These are phyloP conservation scores for Corylus avellana DNA, from an alignment of 306 rosid genomes.

Conservation along the genomic window DNA sequence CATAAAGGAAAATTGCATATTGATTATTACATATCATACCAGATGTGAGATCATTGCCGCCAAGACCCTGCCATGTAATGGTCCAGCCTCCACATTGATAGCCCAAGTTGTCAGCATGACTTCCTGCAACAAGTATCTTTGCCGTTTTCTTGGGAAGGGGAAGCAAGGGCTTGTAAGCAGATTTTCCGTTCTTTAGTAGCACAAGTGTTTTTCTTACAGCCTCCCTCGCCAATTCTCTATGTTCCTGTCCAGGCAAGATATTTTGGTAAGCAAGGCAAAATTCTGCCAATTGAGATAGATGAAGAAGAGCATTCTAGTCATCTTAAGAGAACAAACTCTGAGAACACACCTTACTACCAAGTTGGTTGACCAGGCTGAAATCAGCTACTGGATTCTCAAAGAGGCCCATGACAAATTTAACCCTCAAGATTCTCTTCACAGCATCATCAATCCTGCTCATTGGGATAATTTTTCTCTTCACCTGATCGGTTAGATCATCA, in stretches of 20 bases:
- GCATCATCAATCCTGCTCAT: conserved; percentile 82
- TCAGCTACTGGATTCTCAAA: conserved; percentile 78
- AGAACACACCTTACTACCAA: conserved; percentile 63
- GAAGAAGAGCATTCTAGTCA: background rate
- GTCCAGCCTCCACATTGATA: conserved; percentile 99
- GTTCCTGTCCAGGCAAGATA: conserved; percentile 57
- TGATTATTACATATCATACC: conserved; percentile 45
- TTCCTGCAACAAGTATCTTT: conserved; percentile 81
- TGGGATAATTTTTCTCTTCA: conserved; percentile 65
- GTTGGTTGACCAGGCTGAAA: conserved; percentile 62
- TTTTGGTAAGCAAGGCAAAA: conserved; percentile 3
- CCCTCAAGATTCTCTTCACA: conserved; percentile 69
- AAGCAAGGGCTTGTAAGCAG: conserved; percentile 54
- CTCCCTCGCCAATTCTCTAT: conserved; percentile 85
- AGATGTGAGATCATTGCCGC: conserved; percentile 63
- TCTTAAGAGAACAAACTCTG: conserved; percentile 5
- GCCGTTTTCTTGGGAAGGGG: conserved; percentile 85
- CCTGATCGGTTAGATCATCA: conserved; percentile 55
- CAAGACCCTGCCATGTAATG: conserved; percentile 86
- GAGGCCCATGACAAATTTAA: conserved; percentile 80
- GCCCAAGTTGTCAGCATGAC: conserved; percentile 88
- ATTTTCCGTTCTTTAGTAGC: conserved; percentile 76
- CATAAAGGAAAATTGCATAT: too few relatives aligned
- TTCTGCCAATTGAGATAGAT: background rate
- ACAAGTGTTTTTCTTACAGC: conserved; percentile 94